A percentile compares a stretch with the other conserved stretches of the same genome.
These are phyloP conservation scores for Phytophthora meadii DNA, from an alignment of 352 stramenopile species.

Conservation along the genomic window DNA sequence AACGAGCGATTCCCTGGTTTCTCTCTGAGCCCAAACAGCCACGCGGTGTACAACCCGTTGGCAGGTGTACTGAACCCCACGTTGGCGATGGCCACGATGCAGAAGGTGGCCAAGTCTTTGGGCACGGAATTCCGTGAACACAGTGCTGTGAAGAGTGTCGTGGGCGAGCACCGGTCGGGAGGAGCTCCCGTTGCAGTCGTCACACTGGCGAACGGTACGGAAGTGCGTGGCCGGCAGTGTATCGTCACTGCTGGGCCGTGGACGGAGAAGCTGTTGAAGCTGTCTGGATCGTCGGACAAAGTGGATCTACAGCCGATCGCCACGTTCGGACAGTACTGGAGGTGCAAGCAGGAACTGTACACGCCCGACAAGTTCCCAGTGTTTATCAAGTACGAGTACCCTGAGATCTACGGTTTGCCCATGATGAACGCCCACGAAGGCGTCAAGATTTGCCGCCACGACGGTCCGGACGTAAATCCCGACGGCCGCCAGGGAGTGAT, in stretches of 20 bases:
- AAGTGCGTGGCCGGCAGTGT: constrained; percentile 43
- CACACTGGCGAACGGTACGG: constrained; percentile 33
- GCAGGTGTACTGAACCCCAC: constrained; percentile 65
- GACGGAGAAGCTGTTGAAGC: constrained; percentile 52
- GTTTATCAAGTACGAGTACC: constrained; percentile 70
- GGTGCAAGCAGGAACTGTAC: constrained; percentile 53
- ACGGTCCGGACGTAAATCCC: constrained; percentile 53
- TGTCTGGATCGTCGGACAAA: constrained; percentile 17
- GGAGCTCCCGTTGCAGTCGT: constrained; percentile 35
- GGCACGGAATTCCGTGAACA: constrained; percentile 53
- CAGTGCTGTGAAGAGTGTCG: constrained; percentile 35
- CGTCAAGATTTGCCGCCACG: constrained; percentile 82
- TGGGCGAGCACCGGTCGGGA: constrained; percentile 23
- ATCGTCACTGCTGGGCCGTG: constrained; percentile 68
- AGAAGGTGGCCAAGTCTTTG: constrained; percentile 44
- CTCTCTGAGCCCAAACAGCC: constrained; percentile 39
- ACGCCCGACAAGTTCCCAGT: constrained; percentile 59
- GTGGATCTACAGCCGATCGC: constrained; percentile 65
- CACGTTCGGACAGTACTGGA: constrained; percentile 75
- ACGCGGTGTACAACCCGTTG: constrained; percentile 57
- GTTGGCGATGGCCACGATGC: constrained; percentile 58
- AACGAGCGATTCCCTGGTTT: constrained; percentile 65
- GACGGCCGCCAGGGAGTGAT: constrained; percentile 45
- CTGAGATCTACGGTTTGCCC: constrained; percentile 60
- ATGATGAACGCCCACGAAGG: constrained; percentile 53